A percentile compares a stretch with the other conserved stretches of the same genome.
phyloP scores from a whole-genome alignment of 2,329 filamentous ascomycete genomes.

The Penicillium sp. region DNA sequence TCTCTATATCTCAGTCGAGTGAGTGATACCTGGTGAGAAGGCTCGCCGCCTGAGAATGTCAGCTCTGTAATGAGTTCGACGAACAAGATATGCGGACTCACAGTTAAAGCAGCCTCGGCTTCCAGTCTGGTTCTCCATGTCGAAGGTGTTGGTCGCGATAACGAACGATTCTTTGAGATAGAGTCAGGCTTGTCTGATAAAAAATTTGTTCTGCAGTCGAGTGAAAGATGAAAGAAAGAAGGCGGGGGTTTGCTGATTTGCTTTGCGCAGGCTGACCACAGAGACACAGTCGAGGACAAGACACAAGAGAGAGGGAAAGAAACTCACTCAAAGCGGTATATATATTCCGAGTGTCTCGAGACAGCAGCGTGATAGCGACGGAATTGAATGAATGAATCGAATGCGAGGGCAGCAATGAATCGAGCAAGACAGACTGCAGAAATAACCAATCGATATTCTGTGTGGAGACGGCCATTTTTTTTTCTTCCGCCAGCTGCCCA shows the following conservation, averaged over 20 bases:
- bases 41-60: constrained; percentile 74
- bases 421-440: too few relatives aligned
- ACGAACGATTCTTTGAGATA: not conserved
- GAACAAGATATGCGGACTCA: too few relatives aligned
- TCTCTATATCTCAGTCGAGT: too few relatives aligned
- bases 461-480: not conserved
- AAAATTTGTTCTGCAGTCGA: not conserved
- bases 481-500: not conserved
- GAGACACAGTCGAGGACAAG: not conserved
- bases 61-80: too few relatives aligned
- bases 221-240: not conserved
- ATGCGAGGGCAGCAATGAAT: not conserved
- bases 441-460: not conserved
- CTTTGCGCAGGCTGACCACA: not conserved
- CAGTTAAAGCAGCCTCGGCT: constrained; percentile 58
- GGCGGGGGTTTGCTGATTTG: too few relatives aligned
- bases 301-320: not conserved
- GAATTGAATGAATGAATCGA: not conserved
- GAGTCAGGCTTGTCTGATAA: not conserved
- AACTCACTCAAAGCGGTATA: not conserved
- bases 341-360: not conserved
- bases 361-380: not conserved
- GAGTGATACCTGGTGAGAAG: constrained; percentile 66
- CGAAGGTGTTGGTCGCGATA: constrained; percentile 5
- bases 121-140: constrained; percentile 48